Evolutionary conservation across 2,329 filamentous ascomycete genomes (phyloP).

Genomic region (Pseudophaeomoniella oleicola): DNA sequence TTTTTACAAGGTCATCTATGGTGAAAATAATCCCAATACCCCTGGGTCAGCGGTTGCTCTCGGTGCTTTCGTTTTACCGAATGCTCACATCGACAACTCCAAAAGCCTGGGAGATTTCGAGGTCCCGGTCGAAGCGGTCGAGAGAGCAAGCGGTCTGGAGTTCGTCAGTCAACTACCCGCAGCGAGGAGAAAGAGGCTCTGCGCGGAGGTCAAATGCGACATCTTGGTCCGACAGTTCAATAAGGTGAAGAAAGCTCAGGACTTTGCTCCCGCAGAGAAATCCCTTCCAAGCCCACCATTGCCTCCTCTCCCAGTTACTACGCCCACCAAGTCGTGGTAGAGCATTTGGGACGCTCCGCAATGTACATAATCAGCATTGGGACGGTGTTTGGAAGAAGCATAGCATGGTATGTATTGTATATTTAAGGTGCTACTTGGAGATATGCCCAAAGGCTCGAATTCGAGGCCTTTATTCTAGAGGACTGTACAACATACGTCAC

Average conservation of each 20-base stretch:
- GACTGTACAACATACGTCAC: too few species aligned
- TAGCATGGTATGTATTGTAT: too few species aligned
- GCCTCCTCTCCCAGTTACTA: too few species aligned
- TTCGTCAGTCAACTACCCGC: slow-evolving; percentile 70
- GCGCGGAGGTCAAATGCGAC: slow-evolving; percentile 72
- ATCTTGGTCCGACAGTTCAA: slow-evolving; percentile 70
- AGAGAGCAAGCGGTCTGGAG: slow-evolving; percentile 81
- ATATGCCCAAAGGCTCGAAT: too few species aligned
- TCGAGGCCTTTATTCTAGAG: too few species aligned
- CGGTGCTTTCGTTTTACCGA: slow-evolving; percentile 89
- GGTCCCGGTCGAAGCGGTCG: slow-evolving; percentile 82
- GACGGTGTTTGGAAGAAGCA: too few species aligned
- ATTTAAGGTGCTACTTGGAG: too few species aligned
- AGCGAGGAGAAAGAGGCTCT: slow-evolving; percentile 62
- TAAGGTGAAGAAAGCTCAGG: slow-evolving; percentile 37
- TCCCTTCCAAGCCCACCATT: too few species aligned
- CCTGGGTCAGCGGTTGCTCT: slow-evolving; percentile 58
- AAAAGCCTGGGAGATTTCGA: slow-evolving; percentile 87
- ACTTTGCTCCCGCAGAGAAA: not conserved
- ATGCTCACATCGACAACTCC: slow-evolving; percentile 72
- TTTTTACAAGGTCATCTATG: slow-evolving; percentile 98
- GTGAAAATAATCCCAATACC: slow-evolving; percentile 55
- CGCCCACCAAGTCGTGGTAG: too few species aligned
- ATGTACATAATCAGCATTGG: too few species aligned
- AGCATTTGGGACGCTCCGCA: too few species aligned